These are phyloP conservation scores for Pseudozyma tsukubaensis DNA, from an alignment of 1,284 basidiomycete genomes.

Conservation along the genomic window DNA sequence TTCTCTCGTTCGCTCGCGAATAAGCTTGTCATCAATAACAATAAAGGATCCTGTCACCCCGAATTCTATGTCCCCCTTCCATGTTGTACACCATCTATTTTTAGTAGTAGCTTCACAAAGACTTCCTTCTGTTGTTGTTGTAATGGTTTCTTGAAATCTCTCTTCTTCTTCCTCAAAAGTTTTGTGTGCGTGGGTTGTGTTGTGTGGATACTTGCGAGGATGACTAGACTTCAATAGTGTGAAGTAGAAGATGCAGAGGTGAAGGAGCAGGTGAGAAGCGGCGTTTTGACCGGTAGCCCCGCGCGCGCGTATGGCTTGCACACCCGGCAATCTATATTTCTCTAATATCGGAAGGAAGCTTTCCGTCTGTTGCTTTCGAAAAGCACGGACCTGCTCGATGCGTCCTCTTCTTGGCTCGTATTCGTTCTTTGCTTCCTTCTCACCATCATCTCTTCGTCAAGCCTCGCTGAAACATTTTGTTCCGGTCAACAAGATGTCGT, in stretches of 20 bases:
- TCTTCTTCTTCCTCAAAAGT: background rate
- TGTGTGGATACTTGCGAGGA: background rate
- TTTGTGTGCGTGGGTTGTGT: background rate
- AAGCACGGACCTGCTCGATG: too few relatives aligned
- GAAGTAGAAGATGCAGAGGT: too few relatives aligned
- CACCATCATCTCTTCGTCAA: too few relatives aligned
- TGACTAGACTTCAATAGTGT: background rate
- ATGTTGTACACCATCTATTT: slow-evolving; percentile 3
- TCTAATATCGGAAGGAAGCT: too few relatives aligned
- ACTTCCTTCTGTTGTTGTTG: slow-evolving; percentile 1
- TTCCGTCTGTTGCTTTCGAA: too few relatives aligned
- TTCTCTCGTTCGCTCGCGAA: background rate
- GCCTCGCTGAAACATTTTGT: background rate
- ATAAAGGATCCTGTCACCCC: slow-evolving; percentile 2
- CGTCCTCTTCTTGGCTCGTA: too few relatives aligned
- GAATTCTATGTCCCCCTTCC: background rate
- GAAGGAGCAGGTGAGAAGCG: too few relatives aligned
- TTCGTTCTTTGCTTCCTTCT: too few relatives aligned
- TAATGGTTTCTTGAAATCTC: slow-evolving; percentile 9
- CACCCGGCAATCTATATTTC: too few relatives aligned
- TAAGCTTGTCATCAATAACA: background rate
- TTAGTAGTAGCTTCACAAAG: slow-evolving; percentile 4
- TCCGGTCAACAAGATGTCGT: background rate
- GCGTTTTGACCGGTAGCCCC: too few relatives aligned
- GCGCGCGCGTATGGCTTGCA: too few relatives aligned